A percentile compares a stretch with the other conserved stretches of the same genome.
These are phyloP conservation scores for Solanum chacoense DNA, from an alignment of 305 asterid genomes.

Conservation along the genomic window DNA sequence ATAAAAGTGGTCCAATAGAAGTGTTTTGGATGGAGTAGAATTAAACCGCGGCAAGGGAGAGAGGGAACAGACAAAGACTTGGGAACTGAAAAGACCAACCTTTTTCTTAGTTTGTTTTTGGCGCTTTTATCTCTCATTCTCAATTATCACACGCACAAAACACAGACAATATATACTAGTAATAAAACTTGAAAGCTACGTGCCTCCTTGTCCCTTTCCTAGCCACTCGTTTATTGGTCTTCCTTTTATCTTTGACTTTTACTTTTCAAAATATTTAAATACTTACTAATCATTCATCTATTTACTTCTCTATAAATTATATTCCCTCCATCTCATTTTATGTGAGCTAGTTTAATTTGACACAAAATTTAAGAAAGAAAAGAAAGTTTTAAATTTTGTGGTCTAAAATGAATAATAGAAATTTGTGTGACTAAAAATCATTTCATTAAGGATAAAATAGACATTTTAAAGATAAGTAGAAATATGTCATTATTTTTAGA, in stretches of 20 bases:
- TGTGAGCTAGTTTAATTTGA: too few species aligned
- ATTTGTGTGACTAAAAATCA: too few species aligned
- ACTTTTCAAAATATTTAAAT: not conserved
- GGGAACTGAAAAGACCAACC: not conserved
- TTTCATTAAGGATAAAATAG: too few species aligned
- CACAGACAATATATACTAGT: not conserved
- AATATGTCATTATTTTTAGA: too few species aligned
- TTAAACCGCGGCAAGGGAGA: not conserved
- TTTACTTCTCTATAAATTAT: too few species aligned
- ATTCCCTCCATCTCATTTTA: not conserved
- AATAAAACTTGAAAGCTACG: conserved; percentile 23
- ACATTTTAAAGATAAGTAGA: too few species aligned
- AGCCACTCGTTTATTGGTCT: conserved; percentile 38
- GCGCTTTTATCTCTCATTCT: conserved; percentile 2
- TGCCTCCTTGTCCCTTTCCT: conserved; percentile 41
- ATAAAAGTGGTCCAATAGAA: not conserved
- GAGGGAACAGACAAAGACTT: not conserved
- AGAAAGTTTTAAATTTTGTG: too few species aligned
- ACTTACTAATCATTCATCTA: not conserved
- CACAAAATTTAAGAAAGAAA: too few species aligned
- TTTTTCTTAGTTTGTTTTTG: not conserved
- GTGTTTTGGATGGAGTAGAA: not conserved
- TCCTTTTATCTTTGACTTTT: conserved; percentile 11
- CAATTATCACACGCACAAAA: not conserved
- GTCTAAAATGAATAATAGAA: too few species aligned